Evolutionary conservation across 768 basidiomycete species (phyloP), one percentile per base, ranked within the genome.

Genomic region (Cyclocybe cylindracea): DNA sequence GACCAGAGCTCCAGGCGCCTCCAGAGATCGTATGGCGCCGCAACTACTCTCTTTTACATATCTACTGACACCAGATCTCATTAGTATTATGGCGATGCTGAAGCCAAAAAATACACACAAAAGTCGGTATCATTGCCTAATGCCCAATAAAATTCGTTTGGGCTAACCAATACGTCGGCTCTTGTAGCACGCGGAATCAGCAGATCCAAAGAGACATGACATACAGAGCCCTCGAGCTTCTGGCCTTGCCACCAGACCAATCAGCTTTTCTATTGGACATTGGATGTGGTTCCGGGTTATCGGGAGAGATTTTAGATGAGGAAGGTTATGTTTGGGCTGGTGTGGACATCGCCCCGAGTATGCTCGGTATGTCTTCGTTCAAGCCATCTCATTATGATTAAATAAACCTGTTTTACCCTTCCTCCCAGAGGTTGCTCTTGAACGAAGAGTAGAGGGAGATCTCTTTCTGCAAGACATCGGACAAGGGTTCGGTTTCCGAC

Each of bases 181-280:
- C 53, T 34, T 56, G 16, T 60, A 97, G 94, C 73, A 86, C 95
- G 31, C 94, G 97, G 47, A 93, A 96, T 63, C 95, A 98, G 68
- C 87, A 89, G 66, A 94, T 99, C 54, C 97, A 99, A 66, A 89
- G 94, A 8, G 87, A 95, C 56, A 98, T 99, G 97, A 97, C 97
- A 11, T 91, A 94, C 60, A 83, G 97, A 59, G 95, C 95, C 2
- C 73, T 99, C 33, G 97, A 98, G 67, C 78, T 99, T 9, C 78
- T 98, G 39, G 89, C 86, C 59, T 71, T 98, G 35, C 87, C 94
- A 8, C 78, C 79, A 42, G 88, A 85, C 41, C 78, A 93, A 52
- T 84, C 94, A 0, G 87, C 90, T 0, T 91, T 89, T 63, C 73
- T 99, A 11, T 81, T 98, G 33, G 97, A 99, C 66, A 94, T 99